Conservation (phyloP, 805 yeast genomes). For the Yamadazyma akitaensis region DNA sequence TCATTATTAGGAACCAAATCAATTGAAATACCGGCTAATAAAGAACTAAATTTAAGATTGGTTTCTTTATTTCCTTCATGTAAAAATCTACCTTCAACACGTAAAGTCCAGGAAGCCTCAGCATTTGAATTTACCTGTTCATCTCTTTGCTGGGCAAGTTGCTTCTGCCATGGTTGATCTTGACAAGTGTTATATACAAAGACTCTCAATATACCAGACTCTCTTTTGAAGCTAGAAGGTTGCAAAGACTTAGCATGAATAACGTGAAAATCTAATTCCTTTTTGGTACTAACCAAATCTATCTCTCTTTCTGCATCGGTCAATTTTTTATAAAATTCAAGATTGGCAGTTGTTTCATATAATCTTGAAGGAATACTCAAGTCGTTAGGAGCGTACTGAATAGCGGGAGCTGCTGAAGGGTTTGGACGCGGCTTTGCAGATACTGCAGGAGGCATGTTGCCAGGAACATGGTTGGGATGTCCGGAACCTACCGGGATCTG, state of each 20-base stretch:
- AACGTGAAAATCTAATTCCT: constrained; percentile 82
- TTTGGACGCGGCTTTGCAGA: constrained; percentile 27
- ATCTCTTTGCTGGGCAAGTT: constrained; percentile 22
- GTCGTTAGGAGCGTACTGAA: constrained; percentile 44
- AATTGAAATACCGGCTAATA: constrained; percentile 78
- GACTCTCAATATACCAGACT: constrained; percentile 66
- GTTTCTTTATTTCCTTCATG: constrained; percentile 39
- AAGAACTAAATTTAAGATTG: constrained; percentile 60
- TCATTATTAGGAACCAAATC: constrained; percentile 55
- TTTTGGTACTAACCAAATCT: constrained; percentile 79
- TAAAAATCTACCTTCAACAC: constrained; percentile 82
- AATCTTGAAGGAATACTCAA: constrained; percentile 35
- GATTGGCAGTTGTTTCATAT: constrained; percentile 56
- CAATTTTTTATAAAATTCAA: constrained; percentile 66
- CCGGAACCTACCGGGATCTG: background rate
- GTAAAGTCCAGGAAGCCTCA: constrained; percentile 73
- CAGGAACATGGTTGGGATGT: background rate
- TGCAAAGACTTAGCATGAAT: constrained; percentile 39
- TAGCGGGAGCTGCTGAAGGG: constrained; percentile 34
- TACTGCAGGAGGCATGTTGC: background rate
- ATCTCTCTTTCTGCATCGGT: constrained; percentile 78
- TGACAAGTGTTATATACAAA: constrained; percentile 78
- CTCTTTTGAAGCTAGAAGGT: constrained; percentile 34
- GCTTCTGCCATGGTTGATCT: constrained; percentile 80
- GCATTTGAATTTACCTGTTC: constrained; percentile 17